A percentile compares a stretch with the other conserved stretches of the same genome.
These are phyloP conservation scores for Arachis stenosperma DNA, from an alignment of 306 rosid genomes.

Conservation along the genomic window DNA sequence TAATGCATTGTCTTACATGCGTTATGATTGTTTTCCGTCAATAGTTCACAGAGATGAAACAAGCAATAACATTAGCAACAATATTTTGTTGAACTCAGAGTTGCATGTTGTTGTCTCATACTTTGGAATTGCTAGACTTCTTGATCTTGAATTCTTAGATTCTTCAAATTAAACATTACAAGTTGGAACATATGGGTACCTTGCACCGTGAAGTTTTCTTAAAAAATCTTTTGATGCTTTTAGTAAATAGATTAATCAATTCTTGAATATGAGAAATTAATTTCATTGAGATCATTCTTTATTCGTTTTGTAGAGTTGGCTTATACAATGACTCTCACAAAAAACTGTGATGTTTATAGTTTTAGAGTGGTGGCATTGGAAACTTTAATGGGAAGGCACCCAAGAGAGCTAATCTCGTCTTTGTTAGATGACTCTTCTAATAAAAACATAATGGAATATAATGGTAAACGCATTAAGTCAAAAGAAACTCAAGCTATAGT, in stretches of 20 bases:
- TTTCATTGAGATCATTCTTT: not conserved
- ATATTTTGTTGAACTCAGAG: conserved; percentile 4
- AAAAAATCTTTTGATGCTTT: no score
- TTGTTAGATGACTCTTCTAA: not conserved
- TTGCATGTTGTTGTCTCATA: not conserved
- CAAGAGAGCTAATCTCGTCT: not conserved
- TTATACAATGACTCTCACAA: not conserved
- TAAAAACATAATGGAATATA: not conserved
- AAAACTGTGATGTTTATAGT: conserved; percentile 31
- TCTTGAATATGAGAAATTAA: no score
- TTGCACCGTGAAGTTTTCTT: conserved; percentile 4
- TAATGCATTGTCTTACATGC: conserved; percentile 12
- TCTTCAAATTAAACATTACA: not conserved
- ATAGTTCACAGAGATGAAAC: conserved; percentile 13
- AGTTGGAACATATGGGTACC: conserved; percentile 18
- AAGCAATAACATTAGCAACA: conserved; percentile 13
- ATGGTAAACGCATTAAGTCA: not conserved
- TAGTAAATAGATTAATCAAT: not conserved
- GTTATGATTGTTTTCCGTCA: not conserved
- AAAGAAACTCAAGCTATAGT: not conserved
- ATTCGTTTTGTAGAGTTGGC: not conserved
- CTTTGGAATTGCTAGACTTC: not conserved
- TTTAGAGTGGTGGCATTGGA: conserved; percentile 30
- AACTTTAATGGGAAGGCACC: conserved; percentile 24
- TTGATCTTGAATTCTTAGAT: not conserved